phyloP scores from a whole-genome alignment of 441 rosid genomes.

The Biscutella laevigata region DNA sequence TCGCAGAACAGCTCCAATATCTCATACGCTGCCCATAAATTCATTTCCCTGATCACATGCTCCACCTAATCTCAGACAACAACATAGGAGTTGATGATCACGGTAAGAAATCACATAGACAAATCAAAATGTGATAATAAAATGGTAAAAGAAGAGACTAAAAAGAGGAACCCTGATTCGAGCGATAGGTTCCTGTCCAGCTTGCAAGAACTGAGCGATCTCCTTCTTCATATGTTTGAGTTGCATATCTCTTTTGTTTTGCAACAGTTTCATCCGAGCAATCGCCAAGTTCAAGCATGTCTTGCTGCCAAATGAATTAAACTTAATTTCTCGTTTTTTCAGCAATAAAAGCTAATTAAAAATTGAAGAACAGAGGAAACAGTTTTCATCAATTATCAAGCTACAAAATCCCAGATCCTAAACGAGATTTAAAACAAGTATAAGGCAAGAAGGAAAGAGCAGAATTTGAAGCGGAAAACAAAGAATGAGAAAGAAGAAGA shows the following conservation, averaged over 20 bases:
- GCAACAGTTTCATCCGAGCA: slow-evolving; percentile 76
- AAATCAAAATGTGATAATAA: slow-evolving; percentile 5
- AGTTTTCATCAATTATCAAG: neutral
- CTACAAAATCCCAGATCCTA: neutral
- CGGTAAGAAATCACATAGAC: neutral
- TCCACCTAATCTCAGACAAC: slow-evolving; percentile 48
- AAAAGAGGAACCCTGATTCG: slow-evolving; percentile 67
- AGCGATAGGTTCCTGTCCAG: slow-evolving; percentile 90
- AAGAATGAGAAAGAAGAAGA: neutral
- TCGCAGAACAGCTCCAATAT: slow-evolving; percentile 79
- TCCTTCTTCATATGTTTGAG: slow-evolving; percentile 89
- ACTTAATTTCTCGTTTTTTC: too few relatives aligned
- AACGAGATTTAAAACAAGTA: neutral
- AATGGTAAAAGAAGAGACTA: neutral
- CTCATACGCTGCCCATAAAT: slow-evolving; percentile 71
- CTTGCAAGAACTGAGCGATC: slow-evolving; percentile 83
- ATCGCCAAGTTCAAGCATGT: slow-evolving; percentile 66
- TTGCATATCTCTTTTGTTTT: slow-evolving; percentile 86
- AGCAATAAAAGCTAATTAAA: too few relatives aligned
- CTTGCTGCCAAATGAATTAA: slow-evolving; percentile 45
- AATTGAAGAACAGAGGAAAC: neutral
- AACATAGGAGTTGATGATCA: neutral
- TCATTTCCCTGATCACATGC: slow-evolving; percentile 80
- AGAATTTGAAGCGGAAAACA: neutral
- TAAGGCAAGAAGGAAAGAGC: neutral